A percentile compares a stretch with the other conserved stretches of the same genome.
Conservation (phyloP, 2,329 filamentous ascomycete genomes). For the Eutypa lata region DNA sequence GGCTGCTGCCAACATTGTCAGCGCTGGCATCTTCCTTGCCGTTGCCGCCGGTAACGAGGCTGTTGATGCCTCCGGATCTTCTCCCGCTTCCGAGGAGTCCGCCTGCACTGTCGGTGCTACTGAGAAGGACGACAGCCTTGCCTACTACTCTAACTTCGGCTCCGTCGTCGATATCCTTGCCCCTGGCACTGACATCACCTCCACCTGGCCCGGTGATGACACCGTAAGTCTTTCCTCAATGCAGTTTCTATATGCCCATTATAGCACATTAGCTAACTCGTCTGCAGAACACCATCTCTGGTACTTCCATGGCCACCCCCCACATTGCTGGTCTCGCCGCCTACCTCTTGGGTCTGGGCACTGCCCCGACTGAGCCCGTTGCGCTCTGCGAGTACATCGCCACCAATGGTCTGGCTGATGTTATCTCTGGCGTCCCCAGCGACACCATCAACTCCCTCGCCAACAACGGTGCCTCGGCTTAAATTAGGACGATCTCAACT, state of each 20-base stretch:
- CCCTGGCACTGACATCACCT: conserved; percentile 10
- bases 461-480: conserved; percentile 1
- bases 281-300: conserved; percentile 1
- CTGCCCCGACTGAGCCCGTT: background rate
- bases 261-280: background rate
- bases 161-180: conserved; percentile 13
- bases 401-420: background rate
- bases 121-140: conserved; percentile 5
- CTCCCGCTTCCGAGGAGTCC: conserved; percentile 12
- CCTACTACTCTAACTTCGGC: conserved; percentile 17
- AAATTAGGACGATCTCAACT: background rate
- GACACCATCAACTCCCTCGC: conserved; percentile 2
- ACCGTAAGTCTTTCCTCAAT: background rate
- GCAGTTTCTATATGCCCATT: background rate
- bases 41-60: conserved; percentile 20
- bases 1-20: conserved; percentile 9
- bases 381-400: background rate
- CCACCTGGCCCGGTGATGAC: background rate
- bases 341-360: conserved; percentile 1
- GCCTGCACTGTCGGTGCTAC: conserved; percentile 19
- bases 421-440: background rate
- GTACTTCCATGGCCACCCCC: background rate
- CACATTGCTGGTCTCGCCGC: conserved; percentile 7
- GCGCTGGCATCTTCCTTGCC: conserved; percentile 13
- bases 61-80: conserved; percentile 11